These are phyloP conservation scores for Echria macrotheca DNA, from an alignment of 495 filamentous ascomycete species.

Conservation along the genomic window DNA sequence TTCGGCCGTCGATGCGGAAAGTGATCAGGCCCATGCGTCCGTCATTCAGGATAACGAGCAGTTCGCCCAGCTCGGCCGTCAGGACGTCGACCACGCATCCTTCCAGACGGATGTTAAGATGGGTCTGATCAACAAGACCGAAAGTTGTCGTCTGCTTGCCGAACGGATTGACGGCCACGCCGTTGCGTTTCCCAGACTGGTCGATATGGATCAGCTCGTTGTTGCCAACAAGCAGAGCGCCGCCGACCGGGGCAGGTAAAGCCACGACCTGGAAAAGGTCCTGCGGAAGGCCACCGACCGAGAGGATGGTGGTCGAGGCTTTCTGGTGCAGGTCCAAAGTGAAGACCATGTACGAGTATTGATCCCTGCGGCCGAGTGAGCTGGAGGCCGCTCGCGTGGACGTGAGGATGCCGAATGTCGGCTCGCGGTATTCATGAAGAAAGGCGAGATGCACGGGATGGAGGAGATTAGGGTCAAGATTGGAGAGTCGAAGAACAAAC, in stretches of 20 bases:
- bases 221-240: constrained; percentile 75
- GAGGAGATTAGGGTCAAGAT: constrained; percentile 77
- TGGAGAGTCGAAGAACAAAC: constrained; percentile 80
- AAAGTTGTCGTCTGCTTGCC: constrained; percentile 74
- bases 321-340: constrained; percentile 91
- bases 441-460: constrained; percentile 90
- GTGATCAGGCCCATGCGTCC: constrained; percentile 70
- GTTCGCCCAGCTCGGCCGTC: constrained; percentile 66
- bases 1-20: constrained; percentile 87
- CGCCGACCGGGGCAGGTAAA: constrained; percentile 79
- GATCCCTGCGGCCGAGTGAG: constrained; percentile 78
- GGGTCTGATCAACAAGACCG: constrained; percentile 74
- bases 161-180: constrained; percentile 90
- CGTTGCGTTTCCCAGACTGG: constrained; percentile 88
- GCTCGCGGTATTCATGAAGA: constrained; percentile 93
- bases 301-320: constrained; percentile 88
- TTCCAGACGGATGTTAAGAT: constrained; percentile 74
- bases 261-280: constrained; percentile 83
- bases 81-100: constrained; percentile 74
- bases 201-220: constrained; percentile 96
- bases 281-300: constrained; percentile 77
- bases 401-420: constrained; percentile 91
- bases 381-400: constrained; percentile 63
- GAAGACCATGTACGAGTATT: constrained; percentile 84
- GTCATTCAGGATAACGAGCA: constrained; percentile 74